Evolutionary conservation across 768 basidiomycete species (phyloP), one percentile per base, ranked within the genome.

Genomic region (Lentinula aciculospora): DNA sequence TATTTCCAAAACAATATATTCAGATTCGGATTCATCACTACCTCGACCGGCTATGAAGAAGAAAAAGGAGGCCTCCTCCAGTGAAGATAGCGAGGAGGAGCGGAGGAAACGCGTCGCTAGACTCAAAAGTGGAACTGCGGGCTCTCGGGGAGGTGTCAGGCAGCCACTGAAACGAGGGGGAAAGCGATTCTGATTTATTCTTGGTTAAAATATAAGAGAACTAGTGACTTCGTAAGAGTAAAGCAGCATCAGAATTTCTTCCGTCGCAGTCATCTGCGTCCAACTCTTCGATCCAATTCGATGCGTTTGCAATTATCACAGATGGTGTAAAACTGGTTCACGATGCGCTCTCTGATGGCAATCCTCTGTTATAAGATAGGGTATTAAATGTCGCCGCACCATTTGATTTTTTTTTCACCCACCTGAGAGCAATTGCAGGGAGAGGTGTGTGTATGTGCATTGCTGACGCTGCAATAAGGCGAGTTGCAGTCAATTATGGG

Each of bases 91-190:
- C 64, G 85, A 84, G 61, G 75, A 71, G 21, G 82, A 79, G 36
- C 74, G 75, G 32, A 80, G 74, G 67, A 75, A 68, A 51, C 70
- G 70, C 31, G 68, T 74, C 23, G 69, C 76, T 48, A 73, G 71
- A 62, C 68, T 75, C 54, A 81, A 71, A 60, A 69, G 69, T 58
- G 76, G 75, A 44, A 61, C 66, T 48, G 66, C 68, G 42, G 63
- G 69, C 49, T 61, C 61, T 23, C 74, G 76, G 60, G 74, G 83
- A 55, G 84, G 84, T 39, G 76, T 83, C 44, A 80, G 83, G 63
- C 89, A 92, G 63, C 89, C 89, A 4, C 74, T 91, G 60, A 90
- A 85, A 71, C 81, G 89, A 62, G 86, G 86, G 34, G 87, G 84
- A 29, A 88, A 82, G 68, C 80, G 85, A 61, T 92, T 89, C 74